Conservation (phyloP, 148 eudicot genomes). For the Arbutus unedo region DNA sequence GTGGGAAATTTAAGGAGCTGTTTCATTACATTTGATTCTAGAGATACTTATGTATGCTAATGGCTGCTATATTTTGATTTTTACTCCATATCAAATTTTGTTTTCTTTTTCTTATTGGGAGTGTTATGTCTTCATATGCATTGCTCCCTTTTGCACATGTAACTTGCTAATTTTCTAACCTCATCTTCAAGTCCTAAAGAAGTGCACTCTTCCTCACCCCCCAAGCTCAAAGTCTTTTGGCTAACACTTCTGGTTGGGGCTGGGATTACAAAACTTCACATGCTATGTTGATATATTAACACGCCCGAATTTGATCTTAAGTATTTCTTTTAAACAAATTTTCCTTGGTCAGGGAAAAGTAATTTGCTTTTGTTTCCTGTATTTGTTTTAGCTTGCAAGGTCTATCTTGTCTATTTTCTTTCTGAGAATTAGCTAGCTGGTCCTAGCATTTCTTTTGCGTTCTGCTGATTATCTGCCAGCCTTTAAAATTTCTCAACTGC, state of each 20-base stretch:
- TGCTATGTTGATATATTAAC: background rate
- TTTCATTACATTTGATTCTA: background rate
- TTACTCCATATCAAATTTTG: background rate
- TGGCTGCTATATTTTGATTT: background rate
- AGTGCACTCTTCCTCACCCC: background rate
- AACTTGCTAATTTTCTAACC: background rate
- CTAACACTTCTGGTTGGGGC: background rate
- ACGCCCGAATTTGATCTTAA: background rate
- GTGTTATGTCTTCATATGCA: background rate
- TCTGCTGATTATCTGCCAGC: conserved; percentile 3
- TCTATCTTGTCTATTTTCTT: background rate
- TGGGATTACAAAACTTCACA: background rate
- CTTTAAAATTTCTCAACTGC: background rate
- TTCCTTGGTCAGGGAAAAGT: background rate
- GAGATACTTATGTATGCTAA: background rate
- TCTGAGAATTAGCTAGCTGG: background rate
- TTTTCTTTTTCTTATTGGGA: background rate
- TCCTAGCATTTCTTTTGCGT: background rate
- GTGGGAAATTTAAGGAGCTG: background rate
- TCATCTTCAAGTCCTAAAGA: background rate
- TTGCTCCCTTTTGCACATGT: background rate
- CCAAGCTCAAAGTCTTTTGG: background rate
- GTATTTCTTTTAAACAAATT: background rate
- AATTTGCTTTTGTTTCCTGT: background rate
- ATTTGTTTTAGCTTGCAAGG: background rate